Evolutionary conservation across 345 rosid genomes (phyloP), one percentile per base, ranked within the genome.

Genomic region (Aethionema arabicum): DNA sequence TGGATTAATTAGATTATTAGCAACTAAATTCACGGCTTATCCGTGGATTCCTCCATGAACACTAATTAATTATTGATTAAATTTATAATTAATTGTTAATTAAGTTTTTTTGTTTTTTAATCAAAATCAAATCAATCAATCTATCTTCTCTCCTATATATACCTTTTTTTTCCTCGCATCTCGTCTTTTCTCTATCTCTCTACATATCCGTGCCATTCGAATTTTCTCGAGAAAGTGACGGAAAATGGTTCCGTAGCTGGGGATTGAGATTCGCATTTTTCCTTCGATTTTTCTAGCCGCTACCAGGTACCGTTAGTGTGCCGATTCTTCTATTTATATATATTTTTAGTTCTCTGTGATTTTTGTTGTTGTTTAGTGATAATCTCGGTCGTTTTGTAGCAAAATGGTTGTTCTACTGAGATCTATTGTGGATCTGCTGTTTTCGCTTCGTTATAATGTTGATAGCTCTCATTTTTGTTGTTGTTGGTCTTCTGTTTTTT

Each of bases 191-290:
- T 6, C 4, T 52, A 37, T 68, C 40, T 38, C 43, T 6, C 4
- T 52, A 37, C 56, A 36, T 37, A 62, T 27, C 12, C 16, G 54
- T 57, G 60, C 12, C 60, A 64, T 64, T 71, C 66, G 70, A 64
- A 50, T 50, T 57, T 71, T 71, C 75, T 52, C 66, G 70, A 71
- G 75, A 71, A 70, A 71, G 38, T 31, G 70, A 51, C 60, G 56
- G 61, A 58, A 63, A 63, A 70, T 70, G 74, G 40, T 33, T 70
- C 55, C 69, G 54, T 57, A 70, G 74, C 65, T 63, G 54, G 6
- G 37, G n/a, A 40, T 46, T 32, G 59, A 56, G 47, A 40, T 56
- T 56, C 29, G n/a, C 65, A 42, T 56, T 29, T 56, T 30, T 47
- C 10, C 3, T 11, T 42, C 69, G 16, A 31, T 61, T 47, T 4